Base-by-base conservation (phyloP, 371 early-diverging fungal species). In the Mucor circinelloides region DNA sequence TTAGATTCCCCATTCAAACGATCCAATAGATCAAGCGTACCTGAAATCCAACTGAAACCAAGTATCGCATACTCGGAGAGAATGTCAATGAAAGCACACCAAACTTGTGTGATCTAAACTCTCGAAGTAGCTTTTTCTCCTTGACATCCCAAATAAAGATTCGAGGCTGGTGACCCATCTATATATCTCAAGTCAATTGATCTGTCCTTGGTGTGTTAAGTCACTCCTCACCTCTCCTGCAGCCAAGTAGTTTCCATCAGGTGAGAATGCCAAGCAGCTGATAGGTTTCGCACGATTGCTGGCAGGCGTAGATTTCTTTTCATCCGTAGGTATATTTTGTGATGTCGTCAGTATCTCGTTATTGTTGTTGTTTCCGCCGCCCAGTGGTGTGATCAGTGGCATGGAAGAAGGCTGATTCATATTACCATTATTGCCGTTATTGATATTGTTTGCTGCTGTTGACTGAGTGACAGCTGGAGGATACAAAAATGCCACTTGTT, bases 31-130 rank as follows among this genome's bases (percentile, higher is more conserved):
- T 25, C 13, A 56, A 21, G n/a, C 12, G 38, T 85, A 90, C 92
- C 84, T 91, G 91, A 72, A 89, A 89, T n/a, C 95, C 95, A 40
- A 93, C 76, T 6, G 95, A 93, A 6, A 93, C 92, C 6, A 95
- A 69, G 67, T 83, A 85, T 61, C 87, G 84, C 69, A 78, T 80
- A 73, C 91, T 90, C 6, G 95, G 93, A 0, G 93, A 91, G 69
- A 95, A 94, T 15, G 80, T 73, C 36, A 93, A 60, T 4, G 90
- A 85, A 34, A 88, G 81, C 0, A 95, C 85, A 23, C 94, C 95
- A 82, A 90, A 94, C 66, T 91, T 91, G 77, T 95, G 95, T 0
- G 92, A 91, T 27, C 81, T 80, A 19, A 93, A 78, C 67, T 93
- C 92, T 36, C 86, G 79, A 3, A 91, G 71, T 0, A 91, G 71